A percentile compares a stretch with the other conserved stretches of the same genome.
phyloP scores from a whole-genome alignment of 1,139 yeast species.

The Ogataea hybrid region DNA sequence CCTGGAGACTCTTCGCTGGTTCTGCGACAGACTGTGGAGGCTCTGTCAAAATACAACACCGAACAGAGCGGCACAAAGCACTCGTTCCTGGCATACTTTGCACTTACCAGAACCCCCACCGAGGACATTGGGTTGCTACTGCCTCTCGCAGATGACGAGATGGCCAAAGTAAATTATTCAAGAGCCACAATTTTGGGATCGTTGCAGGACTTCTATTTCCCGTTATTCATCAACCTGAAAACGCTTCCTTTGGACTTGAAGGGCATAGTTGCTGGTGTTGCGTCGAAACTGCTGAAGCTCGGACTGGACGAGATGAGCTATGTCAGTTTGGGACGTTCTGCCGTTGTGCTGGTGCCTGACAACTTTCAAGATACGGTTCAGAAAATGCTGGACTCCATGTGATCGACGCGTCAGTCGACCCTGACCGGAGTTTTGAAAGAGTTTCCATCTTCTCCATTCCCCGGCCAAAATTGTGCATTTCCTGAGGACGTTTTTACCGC shows the following conservation, averaged over 20 bases:
- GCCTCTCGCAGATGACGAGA: slow-evolving; percentile 42
- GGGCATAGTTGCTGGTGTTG: slow-evolving; percentile 69
- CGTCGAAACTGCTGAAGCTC: slow-evolving; percentile 42
- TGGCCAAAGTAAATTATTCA: slow-evolving; percentile 42
- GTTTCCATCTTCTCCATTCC: slow-evolving; percentile 1
- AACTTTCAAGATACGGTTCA: slow-evolving; percentile 31
- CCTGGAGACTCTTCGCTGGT: slow-evolving; percentile 45
- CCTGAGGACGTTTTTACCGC: neutral
- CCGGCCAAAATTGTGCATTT: neutral
- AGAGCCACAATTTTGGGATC: slow-evolving; percentile 51
- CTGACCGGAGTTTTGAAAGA: slow-evolving; percentile 1
- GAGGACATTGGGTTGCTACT: slow-evolving; percentile 55
- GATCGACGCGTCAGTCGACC: slow-evolving; percentile 6
- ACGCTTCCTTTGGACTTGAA: slow-evolving; percentile 58
- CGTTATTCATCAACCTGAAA: slow-evolving; percentile 55
- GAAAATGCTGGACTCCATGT: slow-evolving; percentile 7
- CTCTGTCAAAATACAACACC: slow-evolving; percentile 34
- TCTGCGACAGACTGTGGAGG: slow-evolving; percentile 35
- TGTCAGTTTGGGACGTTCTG: slow-evolving; percentile 61
- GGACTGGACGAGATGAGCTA: slow-evolving; percentile 53
- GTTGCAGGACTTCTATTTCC: slow-evolving; percentile 54
- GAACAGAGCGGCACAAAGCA: slow-evolving; percentile 26
- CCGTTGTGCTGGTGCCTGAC: slow-evolving; percentile 57
- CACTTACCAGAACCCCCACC: slow-evolving; percentile 53
- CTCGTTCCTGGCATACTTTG: slow-evolving; percentile 48